Base-by-base conservation (phyloP, 805 yeast genomes). In the Candida golubevii region DNA sequence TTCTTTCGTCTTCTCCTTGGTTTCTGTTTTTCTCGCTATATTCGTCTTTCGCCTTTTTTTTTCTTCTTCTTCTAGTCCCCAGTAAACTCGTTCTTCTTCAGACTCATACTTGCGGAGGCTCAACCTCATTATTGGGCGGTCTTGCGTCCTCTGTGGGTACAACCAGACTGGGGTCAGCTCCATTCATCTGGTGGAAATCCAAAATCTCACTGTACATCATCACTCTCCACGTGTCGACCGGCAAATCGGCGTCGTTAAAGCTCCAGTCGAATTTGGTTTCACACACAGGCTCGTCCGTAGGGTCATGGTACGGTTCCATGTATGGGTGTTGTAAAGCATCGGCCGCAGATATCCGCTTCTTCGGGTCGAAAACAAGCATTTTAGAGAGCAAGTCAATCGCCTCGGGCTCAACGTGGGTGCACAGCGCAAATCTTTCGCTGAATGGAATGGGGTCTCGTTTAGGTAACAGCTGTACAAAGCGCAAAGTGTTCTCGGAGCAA, bases 181-280 rank as follows among this genome's bases (percentile, higher is more conserved):
- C 85, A 35, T 83, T 90, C 47, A 86, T 87, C 64, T 89, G 95
- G 66, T 91, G 98, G 78, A 89, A 91, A 63, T 91, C 97, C 54
- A 93, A 74, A 50, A 91, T 93, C 68, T 91, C 99, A 42, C 95
- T 85, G 69, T 93, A 93, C 96, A 93, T 91, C 98, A 93, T 91
- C 14, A 89, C 96, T 70, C 96, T 82, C 99, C 99, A 91, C 11
- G 97, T 88, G 60, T 93, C 98, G 13, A 93, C 93, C 3, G 98
- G 97, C 57, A 91, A 75, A 66, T 91, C 99, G 0, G 97, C 98
- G 56, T 95, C 98, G 64, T 93, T 91, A 66, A 91, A 91, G 58
- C 93, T 83, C 99, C 99, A 93, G 67, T 93, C 99, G 59, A 93
- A 93, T 62, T 85, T 85, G 54, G 85, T 87, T 39, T 82, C 88